phyloP scores from a whole-genome alignment of 1,139 yeast genomes.

The Candida dubliniensis region DNA sequence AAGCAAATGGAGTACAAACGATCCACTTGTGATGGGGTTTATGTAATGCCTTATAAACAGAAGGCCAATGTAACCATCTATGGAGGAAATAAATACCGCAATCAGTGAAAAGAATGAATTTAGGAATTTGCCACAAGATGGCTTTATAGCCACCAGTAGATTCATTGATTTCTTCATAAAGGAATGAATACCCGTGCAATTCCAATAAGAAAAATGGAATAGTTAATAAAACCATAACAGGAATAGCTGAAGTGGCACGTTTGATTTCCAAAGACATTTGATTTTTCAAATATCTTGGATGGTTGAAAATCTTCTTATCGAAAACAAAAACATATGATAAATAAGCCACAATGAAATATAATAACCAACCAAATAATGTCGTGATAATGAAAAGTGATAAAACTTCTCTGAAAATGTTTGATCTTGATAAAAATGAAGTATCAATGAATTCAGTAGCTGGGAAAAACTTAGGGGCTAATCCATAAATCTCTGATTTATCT shows the following conservation, averaged over 20 bases:
- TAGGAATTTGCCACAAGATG: constrained; percentile 63
- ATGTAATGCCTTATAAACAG: constrained; percentile 80
- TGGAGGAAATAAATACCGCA: constrained; percentile 89
- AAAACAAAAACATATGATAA: constrained; percentile 74
- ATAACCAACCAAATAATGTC: constrained; percentile 78
- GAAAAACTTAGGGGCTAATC: constrained; percentile 32
- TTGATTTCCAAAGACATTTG: constrained; percentile 82
- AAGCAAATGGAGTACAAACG: constrained; percentile 96
- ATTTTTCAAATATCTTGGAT: constrained; percentile 92
- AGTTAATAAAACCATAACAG: constrained; percentile 82
- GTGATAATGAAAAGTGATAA: constrained; percentile 70
- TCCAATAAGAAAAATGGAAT: constrained; percentile 88
- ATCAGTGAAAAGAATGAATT: constrained; percentile 88
- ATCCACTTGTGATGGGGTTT: constrained; percentile 99
- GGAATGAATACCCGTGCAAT: constrained; percentile 75
- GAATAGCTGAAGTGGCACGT: constrained; percentile 79
- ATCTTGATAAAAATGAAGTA: constrained; percentile 66
- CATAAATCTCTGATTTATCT: constrained; percentile 40
- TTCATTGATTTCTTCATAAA: constrained; percentile 66
- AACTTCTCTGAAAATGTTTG: constrained; percentile 69
- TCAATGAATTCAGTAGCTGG: constrained; percentile 54
- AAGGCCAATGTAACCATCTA: constrained; percentile 90
- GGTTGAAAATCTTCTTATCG: constrained; percentile 88
- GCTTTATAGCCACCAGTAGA: constrained; percentile 72
- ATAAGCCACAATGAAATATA: constrained; percentile 76